Conservation (phyloP, 306 rosid genomes). For the Vigna mungo region DNA sequence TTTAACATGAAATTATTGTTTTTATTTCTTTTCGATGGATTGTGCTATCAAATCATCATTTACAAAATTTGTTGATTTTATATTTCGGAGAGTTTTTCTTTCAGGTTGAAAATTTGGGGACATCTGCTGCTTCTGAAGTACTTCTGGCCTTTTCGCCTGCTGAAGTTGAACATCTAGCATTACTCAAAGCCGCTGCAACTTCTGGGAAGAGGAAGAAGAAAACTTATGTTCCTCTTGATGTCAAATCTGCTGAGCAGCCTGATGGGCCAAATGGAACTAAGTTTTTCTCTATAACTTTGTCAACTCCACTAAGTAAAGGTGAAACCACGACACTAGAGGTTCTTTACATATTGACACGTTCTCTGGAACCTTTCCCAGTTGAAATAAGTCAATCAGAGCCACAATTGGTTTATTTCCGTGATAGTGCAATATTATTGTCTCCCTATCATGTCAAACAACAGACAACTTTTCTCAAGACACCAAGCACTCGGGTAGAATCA, state of each 20-base stretch:
- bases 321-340: constrained; percentile 81
- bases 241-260: constrained; percentile 67
- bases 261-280: constrained; percentile 91
- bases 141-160: constrained; percentile 84
- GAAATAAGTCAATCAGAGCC: constrained; percentile 94
- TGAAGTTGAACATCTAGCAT: constrained; percentile 73
- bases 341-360: constrained; percentile 77
- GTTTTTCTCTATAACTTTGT: constrained; percentile 65
- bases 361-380: constrained; percentile 89
- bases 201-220: constrained; percentile 83
- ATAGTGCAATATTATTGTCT: constrained; percentile 83
- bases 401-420: constrained; percentile 89
- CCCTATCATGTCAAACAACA: constrained; percentile 89
- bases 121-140: constrained; percentile 75
- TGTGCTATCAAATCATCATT: constrained; percentile 21
- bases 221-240: constrained; percentile 77
- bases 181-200: constrained; percentile 72
- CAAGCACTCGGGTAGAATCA: constrained; percentile 82
- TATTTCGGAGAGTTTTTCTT: constrained; percentile 48
- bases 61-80: constrained; percentile 11
- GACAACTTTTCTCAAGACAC: constrained; percentile 80
- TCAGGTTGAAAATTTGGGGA: constrained; percentile 84
- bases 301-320: constrained; percentile 64
- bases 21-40: constrained; percentile 14
- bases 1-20: background rate